A percentile compares a stretch with the other conserved stretches of the same genome.
Conservation (phyloP, 2,329 filamentous ascomycete species). For the Cercospora beticola region DNA sequence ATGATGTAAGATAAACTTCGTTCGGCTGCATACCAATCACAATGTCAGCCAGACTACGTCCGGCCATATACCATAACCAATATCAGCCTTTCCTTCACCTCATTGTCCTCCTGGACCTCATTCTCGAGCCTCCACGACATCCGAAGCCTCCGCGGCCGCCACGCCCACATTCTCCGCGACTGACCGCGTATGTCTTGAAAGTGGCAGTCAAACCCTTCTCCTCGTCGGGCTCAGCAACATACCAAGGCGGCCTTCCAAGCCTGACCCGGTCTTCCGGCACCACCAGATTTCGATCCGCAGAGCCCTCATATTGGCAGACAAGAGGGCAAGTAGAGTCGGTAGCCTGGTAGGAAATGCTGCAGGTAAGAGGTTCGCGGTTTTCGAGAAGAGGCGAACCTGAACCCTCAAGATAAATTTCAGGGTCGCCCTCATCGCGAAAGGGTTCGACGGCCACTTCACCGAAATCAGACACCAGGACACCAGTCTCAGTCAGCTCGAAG, state of each 20-base stretch:
- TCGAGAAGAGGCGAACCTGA: background rate
- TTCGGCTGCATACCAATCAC: background rate
- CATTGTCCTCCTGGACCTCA: background rate
- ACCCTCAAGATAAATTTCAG: background rate
- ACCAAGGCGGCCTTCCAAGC: background rate
- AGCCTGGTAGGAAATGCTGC: conserved; percentile 1
- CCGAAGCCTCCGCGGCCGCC: background rate
- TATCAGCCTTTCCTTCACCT: background rate
- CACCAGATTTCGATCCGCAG: conserved; percentile 2
- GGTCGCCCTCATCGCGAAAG: background rate
- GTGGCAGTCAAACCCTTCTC: background rate
- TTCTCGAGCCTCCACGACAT: background rate
- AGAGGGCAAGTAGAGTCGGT: background rate
- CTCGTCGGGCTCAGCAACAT: background rate
- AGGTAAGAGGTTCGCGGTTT: background rate
- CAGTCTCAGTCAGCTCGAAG: background rate
- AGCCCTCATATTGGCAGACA: background rate
- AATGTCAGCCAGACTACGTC: background rate
- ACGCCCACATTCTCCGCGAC: background rate
- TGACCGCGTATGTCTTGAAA: conserved; percentile 4
- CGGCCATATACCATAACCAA: background rate
- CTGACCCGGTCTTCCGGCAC: background rate
- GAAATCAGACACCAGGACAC: background rate
- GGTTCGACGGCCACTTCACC: background rate
- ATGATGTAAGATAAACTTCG: background rate